These are phyloP conservation scores for Capillidium rhysosporum DNA, from an alignment of 371 early-diverging fungal species.

Conservation along the genomic window DNA sequence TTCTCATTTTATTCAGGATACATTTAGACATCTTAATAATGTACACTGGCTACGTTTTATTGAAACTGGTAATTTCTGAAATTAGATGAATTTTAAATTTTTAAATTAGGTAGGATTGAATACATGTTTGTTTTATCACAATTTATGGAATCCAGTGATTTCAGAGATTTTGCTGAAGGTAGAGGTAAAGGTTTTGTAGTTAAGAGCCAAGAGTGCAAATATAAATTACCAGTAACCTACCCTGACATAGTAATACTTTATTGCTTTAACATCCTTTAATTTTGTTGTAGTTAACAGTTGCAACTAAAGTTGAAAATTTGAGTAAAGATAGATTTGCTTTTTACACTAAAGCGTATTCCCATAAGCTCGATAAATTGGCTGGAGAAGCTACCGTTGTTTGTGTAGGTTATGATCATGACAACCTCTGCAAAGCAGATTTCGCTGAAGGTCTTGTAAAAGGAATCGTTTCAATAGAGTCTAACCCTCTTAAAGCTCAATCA, in stretches of 20 bases:
- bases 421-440: neutral
- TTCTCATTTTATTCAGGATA: neutral
- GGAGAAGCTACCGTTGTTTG: slow-evolving; percentile 1
- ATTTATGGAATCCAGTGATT: neutral
- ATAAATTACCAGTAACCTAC: slow-evolving; percentile 2
- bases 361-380: neutral
- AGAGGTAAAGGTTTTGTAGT: slow-evolving; percentile 3
- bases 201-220: slow-evolving; percentile 1
- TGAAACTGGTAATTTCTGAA: neutral
- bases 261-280: neutral
- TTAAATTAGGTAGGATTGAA: neutral
- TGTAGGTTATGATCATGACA: slow-evolving; percentile 5
- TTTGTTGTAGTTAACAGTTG: slow-evolving; percentile 5
- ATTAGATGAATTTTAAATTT: neutral
- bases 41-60: slow-evolving; percentile 6
- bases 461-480: neutral
- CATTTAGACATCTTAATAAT: slow-evolving; percentile 6
- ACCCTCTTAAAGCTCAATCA: neutral
- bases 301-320: slow-evolving; percentile 4
- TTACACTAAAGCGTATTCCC: slow-evolving; percentile 4
- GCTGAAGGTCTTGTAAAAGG: neutral
- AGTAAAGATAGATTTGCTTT: slow-evolving; percentile 2
- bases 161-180: neutral
- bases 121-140: neutral
- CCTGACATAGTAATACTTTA: slow-evolving; percentile 1